A percentile compares a stretch with the other conserved stretches of the same genome.
Evolutionary conservation across 2,329 filamentous ascomycete species (phyloP).

Genomic region (Myriangium duriaei): DNA sequence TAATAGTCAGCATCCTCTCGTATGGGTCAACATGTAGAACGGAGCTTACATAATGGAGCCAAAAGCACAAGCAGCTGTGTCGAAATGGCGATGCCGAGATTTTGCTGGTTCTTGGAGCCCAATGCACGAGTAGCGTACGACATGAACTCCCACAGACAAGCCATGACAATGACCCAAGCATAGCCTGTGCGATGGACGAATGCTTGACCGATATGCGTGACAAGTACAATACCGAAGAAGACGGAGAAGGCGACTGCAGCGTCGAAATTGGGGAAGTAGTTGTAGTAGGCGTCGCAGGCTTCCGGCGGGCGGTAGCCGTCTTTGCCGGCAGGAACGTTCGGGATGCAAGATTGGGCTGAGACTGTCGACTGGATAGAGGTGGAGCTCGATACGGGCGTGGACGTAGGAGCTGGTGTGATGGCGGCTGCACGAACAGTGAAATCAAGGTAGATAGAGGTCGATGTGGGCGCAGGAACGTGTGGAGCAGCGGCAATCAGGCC

Average conservation of each 20-base stretch:
- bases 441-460: no score
- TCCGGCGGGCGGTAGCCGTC: conserved; percentile 24
- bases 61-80: conserved; percentile 34
- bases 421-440: no score
- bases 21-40: conserved; percentile 9
- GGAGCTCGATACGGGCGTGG: no score
- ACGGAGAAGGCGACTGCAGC: conserved; percentile 1
- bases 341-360: no score
- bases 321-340: background rate
- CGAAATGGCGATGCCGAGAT: conserved; percentile 18
- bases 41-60: conserved; percentile 29
- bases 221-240: conserved; percentile 6
- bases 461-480: no score
- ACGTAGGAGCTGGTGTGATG: no score
- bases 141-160: conserved; percentile 29
- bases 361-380: no score
- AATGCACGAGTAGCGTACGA: conserved; percentile 30
- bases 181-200: conserved; percentile 25
- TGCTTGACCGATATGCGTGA: conserved; percentile 9
- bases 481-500: no score
- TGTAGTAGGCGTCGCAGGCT: conserved; percentile 24
- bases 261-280: conserved; percentile 15
- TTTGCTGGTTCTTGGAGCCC: conserved; percentile 30
- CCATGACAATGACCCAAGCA: conserved; percentile 35
- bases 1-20: background rate